These are phyloP conservation scores for Pezicula radicicola DNA, from an alignment of 2,329 filamentous ascomycete species.

Conservation along the genomic window DNA sequence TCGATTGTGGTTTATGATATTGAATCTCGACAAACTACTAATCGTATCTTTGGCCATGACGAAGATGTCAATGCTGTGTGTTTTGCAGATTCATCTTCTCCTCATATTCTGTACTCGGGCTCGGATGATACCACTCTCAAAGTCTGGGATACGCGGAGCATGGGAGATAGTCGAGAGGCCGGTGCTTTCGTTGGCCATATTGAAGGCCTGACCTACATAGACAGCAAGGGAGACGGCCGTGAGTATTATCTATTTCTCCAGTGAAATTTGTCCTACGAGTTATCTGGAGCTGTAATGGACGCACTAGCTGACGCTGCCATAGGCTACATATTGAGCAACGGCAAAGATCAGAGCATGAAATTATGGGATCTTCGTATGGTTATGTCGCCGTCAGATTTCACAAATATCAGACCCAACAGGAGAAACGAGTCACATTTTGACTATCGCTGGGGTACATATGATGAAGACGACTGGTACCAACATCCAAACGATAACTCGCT, in stretches of 20 bases:
- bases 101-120: constrained; percentile 93
- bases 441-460: constrained; percentile 68
- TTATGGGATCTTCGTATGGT: constrained; percentile 93
- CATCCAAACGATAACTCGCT: constrained; percentile 86
- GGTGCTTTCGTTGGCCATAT: constrained; percentile 66
- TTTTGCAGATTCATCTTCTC: constrained; percentile 83
- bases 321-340: constrained; percentile 84
- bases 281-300: no score
- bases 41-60: constrained; percentile 60
- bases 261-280: no score
- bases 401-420: constrained; percentile 50
- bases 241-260: constrained; percentile 5
- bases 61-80: constrained; percentile 96
- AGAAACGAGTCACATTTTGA: constrained; percentile 61
- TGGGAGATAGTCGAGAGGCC: constrained; percentile 74
- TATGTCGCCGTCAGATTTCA: constrained; percentile 67
- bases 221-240: constrained; percentile 67
- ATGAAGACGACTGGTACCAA: constrained; percentile 62
- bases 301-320: background rate
- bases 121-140: constrained; percentile 93
- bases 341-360: constrained; percentile 96
- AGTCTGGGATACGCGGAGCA: constrained; percentile 92
- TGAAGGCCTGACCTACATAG: constrained; percentile 66
- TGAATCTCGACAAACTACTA: constrained; percentile 69
- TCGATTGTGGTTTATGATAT: constrained; percentile 91